Conservation (phyloP, 1,284 basidiomycete species). For the Cystobasidiaceae sp. region DNA sequence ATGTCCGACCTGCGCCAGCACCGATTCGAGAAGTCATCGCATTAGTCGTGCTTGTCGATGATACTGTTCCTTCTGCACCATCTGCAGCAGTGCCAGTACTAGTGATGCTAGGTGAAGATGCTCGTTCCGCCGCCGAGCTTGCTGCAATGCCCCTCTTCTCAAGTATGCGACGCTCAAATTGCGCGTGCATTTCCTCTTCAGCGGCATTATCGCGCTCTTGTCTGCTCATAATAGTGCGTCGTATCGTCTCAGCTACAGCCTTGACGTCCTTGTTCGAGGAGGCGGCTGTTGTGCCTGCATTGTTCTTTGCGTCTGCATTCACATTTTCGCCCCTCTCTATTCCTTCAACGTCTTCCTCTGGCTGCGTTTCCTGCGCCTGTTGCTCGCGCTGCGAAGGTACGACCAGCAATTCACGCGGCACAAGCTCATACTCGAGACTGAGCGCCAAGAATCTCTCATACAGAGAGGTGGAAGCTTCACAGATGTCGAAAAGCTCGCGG, state of each 20-base stretch:
- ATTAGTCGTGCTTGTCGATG: too few relatives aligned
- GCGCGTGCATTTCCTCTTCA: too few relatives aligned
- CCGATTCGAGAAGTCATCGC: too few relatives aligned
- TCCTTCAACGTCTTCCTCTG: neutral
- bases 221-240: neutral
- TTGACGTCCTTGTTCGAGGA: too few relatives aligned
- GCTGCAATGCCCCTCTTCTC: too few relatives aligned
- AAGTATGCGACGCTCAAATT: too few relatives aligned
- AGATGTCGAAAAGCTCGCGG: constrained; percentile 80
- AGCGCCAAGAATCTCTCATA: constrained; percentile 86
- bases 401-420: constrained; percentile 71
- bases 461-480: constrained; percentile 79
- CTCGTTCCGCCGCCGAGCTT: too few relatives aligned
- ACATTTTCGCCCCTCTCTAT: neutral
- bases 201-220: too few relatives aligned
- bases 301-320: neutral
- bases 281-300: neutral
- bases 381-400: constrained; percentile 7
- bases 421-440: constrained; percentile 72
- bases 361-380: neutral
- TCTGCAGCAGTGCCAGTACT: too few relatives aligned
- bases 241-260: neutral
- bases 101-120: too few relatives aligned
- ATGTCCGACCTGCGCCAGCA: too few relatives aligned
- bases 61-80: too few relatives aligned